Evolutionary conservation across 805 yeast genomes (phyloP), one percentile per base, ranked within the genome.

Genomic region (Clavispora santaluciae): DNA sequence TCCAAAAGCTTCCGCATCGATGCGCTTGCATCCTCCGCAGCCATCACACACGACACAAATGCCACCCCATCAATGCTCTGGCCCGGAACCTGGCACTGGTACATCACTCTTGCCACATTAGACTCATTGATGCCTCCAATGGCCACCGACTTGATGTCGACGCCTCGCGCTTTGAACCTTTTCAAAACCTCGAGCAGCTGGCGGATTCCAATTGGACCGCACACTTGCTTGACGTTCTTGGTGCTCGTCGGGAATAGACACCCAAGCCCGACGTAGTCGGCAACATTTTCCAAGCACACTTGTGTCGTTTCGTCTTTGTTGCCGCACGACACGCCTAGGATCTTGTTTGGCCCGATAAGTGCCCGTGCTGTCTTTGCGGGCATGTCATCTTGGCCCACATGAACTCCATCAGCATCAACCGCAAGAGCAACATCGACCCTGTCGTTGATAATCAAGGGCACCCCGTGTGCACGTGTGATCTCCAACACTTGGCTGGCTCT

Each of bases 371-470:
- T 51, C 1, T 53, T 53, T 1, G 78, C 78, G 9, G 75, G 73
- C 86, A 89, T 86, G 56, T 89, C 97, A 39, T 82, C 89, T 59
- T 89, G 96, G 0, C 97, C 97, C 16, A 89, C 86, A 64, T 89
- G 97, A 7, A 90, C 83, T 25, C 95, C 95, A 48, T 87, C 96
- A 2, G 95, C 95, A 50, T 76, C 93, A 41, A 87, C 72, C 0
- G 96, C 96, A 33, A 90, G 64, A 0, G 96, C 96, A 10, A 90
- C 87, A 56, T 89, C 97, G 2, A 87, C 74, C 38, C 96, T 66
- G 55, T 89, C 96, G 51, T 89, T 87, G 55, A 89, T 88, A 24
- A 89, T 76, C 49, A 89, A 66, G 0, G 96, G 96, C 6, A 90
- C 78, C 0, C 75, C 72, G 30, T 70, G 75, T 21, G 63, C 56